Conservation (phyloP, 495 filamentous ascomycete genomes). For the Penicillium ochrochloron region DNA sequence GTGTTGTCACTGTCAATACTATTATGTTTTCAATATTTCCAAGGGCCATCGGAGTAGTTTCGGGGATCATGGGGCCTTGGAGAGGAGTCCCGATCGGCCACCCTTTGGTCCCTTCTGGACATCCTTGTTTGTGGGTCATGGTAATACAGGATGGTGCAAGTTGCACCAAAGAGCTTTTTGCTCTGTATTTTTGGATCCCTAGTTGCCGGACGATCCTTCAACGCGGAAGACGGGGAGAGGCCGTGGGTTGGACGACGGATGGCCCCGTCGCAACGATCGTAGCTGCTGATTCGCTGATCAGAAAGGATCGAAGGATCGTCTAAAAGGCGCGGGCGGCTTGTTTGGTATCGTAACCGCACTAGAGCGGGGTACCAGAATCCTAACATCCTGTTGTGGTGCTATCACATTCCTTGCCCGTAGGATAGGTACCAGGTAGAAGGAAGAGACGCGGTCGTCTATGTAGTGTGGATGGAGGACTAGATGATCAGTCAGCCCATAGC, state of each 20-base stretch:
- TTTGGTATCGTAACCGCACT: conserved; percentile 5
- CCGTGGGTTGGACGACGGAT: conserved; percentile 20
- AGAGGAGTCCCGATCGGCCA: background rate
- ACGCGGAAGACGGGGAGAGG: conserved; percentile 26
- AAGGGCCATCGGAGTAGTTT: conserved; percentile 6
- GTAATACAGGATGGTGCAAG: conserved; percentile 9
- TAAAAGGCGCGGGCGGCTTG: background rate
- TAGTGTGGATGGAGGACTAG: background rate
- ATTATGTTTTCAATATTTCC: too few relatives aligned
- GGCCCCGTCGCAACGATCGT: conserved; percentile 25
- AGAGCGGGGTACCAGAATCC: background rate
- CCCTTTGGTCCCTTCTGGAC: background rate
- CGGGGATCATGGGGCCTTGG: conserved; percentile 22
- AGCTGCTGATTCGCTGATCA: conserved; percentile 23
- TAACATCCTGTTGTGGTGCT: background rate
- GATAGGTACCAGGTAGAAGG: background rate
- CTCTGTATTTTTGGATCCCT: background rate
- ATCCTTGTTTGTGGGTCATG: background rate
- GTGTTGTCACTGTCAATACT: background rate
- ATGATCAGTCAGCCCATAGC: background rate
- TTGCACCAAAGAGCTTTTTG: conserved; percentile 6
- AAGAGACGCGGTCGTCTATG: background rate
- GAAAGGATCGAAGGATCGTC: background rate
- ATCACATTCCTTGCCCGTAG: conserved; percentile 2
- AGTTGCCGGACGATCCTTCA: conserved; percentile 21